phyloP scores from a whole-genome alignment of 257 asterid genomes.

The Asclepias syriaca region DNA sequence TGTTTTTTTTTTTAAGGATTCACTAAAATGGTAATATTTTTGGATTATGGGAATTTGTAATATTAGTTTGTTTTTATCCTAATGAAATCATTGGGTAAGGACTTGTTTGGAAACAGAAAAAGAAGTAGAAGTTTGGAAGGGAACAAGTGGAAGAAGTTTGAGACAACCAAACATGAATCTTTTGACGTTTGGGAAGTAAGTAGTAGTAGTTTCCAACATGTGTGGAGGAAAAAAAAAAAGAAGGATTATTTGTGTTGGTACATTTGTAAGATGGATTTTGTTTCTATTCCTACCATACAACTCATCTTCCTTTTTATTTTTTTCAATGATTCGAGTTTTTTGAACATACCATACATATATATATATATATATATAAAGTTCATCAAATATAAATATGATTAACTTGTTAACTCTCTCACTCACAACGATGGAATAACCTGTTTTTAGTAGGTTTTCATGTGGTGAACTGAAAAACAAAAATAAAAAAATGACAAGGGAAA shows the following conservation, averaged over 20 bases:
- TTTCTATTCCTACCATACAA: not conserved
- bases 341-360: too few species aligned
- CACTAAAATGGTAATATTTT: not conserved
- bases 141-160: not conserved
- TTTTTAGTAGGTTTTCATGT: too few species aligned
- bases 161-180: not conserved
- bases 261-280: not conserved
- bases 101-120: not conserved
- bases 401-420: too few species aligned
- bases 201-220: slow-evolving; percentile 3
- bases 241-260: not conserved
- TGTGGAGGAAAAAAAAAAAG: not conserved
- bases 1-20: not conserved
- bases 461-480: too few species aligned
- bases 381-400: too few species aligned
- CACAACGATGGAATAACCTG: too few species aligned
- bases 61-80: not conserved
- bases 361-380: too few species aligned
- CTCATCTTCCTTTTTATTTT: not conserved
- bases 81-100: not conserved
- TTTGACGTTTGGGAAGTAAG: not conserved
- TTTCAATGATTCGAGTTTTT: too few species aligned
- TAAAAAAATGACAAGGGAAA: too few species aligned
- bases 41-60: not conserved
- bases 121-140: not conserved